phyloP scores from a whole-genome alignment of 306 rosid genomes.

The Quercus cerris region DNA sequence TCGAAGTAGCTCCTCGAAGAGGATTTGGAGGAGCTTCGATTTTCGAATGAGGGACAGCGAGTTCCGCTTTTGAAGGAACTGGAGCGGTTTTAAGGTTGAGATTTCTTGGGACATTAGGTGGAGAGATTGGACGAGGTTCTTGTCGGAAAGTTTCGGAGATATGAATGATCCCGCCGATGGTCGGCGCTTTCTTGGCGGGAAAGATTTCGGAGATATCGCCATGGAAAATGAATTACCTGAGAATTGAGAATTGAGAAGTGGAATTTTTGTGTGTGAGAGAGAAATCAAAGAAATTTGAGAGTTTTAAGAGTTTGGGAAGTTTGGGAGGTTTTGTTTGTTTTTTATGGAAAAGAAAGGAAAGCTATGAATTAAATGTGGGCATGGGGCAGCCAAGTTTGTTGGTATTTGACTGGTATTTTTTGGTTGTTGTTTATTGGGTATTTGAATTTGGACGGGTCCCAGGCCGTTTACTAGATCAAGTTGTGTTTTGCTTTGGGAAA shows the following conservation, averaged over 20 bases:
- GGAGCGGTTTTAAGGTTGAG: constrained; percentile 30
- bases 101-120: constrained; percentile 54
- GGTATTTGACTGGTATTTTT: constrained; percentile 33
- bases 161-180: constrained; percentile 55
- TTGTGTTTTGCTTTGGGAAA: constrained; percentile 10
- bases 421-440: not conserved
- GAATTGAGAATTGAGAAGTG: not conserved
- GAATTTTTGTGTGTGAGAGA: not conserved
- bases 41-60: constrained; percentile 53
- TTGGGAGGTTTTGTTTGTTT: no score
- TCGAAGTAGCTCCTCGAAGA: constrained; percentile 58
- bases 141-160: constrained; percentile 39
- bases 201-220: constrained; percentile 53
- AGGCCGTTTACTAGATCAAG: constrained; percentile 27
- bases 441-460: no score
- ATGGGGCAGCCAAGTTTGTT: not conserved
- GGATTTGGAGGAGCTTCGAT: constrained; percentile 45
- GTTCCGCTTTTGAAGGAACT: constrained; percentile 39
- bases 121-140: constrained; percentile 49
- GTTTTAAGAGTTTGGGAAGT: no score
- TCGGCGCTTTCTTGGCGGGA: constrained; percentile 59
- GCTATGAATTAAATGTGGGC: no score
- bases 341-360: no score
- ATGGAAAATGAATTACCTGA: constrained; percentile 17
- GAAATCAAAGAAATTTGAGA: not conserved